Conservation (phyloP, 148 eudicot genomes). For the Nepenthes mirabilis region DNA sequence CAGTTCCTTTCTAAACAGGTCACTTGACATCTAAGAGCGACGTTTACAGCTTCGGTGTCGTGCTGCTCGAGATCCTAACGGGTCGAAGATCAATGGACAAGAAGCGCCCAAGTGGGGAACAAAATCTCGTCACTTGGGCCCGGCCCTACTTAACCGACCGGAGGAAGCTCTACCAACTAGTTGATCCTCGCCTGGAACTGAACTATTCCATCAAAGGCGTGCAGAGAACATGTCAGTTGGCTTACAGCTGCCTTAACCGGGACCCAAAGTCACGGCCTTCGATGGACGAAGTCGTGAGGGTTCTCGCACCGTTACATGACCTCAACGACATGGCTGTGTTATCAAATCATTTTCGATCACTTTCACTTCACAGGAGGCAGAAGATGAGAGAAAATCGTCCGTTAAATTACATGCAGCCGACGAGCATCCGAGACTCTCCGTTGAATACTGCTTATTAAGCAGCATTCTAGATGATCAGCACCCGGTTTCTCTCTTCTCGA, state of each 20-base stretch:
- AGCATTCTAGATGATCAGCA: no score
- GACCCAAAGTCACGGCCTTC: constrained; percentile 84
- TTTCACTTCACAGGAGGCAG: constrained; percentile 60
- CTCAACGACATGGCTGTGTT: constrained; percentile 71
- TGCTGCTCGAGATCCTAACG: constrained; percentile 76
- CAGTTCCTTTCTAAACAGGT: constrained; percentile 27
- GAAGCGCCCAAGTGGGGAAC: constrained; percentile 84
- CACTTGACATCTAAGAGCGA: constrained; percentile 96
- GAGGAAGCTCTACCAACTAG: constrained; percentile 63
- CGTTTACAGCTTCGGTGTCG: constrained; percentile 91
- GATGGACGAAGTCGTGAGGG: constrained; percentile 81
- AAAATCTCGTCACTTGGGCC: constrained; percentile 88
- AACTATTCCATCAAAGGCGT: constrained; percentile 88
- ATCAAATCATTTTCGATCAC: constrained; percentile 43
- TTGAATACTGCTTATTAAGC: background rate
- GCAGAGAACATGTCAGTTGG: constrained; percentile 62
- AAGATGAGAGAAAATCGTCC: constrained; percentile 53
- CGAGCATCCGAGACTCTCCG: constrained; percentile 3
- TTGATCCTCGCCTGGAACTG: constrained; percentile 83
- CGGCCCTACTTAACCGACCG: constrained; percentile 68
- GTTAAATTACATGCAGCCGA: constrained; percentile 32
- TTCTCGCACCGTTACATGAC: constrained; percentile 54
- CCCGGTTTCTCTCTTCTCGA: no score
- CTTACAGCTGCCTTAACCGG: constrained; percentile 58
- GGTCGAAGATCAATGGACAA: constrained; percentile 96